A percentile compares a stretch with the other conserved stretches of the same genome.
Conservation (phyloP, 805 yeast genomes). For the Cyberlindnera suaveolens region DNA sequence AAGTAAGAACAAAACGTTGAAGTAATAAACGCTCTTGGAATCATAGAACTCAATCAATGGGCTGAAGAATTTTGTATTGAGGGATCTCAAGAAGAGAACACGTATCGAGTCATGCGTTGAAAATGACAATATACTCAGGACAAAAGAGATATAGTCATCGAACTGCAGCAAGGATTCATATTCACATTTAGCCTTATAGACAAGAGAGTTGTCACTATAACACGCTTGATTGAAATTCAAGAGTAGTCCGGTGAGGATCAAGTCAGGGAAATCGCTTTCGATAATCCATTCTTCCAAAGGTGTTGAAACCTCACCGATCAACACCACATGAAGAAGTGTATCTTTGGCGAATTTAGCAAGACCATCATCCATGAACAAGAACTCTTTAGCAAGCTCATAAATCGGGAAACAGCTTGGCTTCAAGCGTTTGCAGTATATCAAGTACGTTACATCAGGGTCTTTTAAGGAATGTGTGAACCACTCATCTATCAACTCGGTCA, state of each 20-base stretch:
- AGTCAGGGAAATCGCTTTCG: conserved; percentile 16
- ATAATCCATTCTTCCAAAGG: conserved; percentile 14
- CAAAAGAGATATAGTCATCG: conserved; percentile 7
- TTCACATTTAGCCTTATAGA: neutral
- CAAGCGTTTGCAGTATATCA: conserved; percentile 5
- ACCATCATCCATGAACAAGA: conserved; percentile 16
- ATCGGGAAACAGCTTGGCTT: conserved; percentile 16
- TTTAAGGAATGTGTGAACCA: conserved; percentile 11
- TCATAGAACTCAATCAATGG: conserved; percentile 6
- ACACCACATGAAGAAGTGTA: conserved; percentile 11
- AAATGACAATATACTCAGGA: conserved; percentile 8
- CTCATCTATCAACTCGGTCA: conserved; percentile 13
- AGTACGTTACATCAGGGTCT: conserved; percentile 14
- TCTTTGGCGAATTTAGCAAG: conserved; percentile 6
- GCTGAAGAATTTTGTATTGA: conserved; percentile 7
- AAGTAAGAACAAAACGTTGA: conserved; percentile 6
- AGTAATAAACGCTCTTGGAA: neutral
- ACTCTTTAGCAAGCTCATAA: conserved; percentile 19
- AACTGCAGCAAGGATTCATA: conserved; percentile 2
- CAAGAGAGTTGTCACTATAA: conserved; percentile 1
- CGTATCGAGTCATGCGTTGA: conserved; percentile 6
- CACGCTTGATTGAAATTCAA: conserved; percentile 11
- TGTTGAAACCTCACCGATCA: conserved; percentile 9
- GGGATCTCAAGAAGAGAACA: conserved; percentile 8
- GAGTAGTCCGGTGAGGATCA: conserved; percentile 12